Evolutionary conservation across 1,139 yeast species (phyloP), one percentile per base, ranked within the genome.

Genomic region (Protomyces pachydermus): DNA sequence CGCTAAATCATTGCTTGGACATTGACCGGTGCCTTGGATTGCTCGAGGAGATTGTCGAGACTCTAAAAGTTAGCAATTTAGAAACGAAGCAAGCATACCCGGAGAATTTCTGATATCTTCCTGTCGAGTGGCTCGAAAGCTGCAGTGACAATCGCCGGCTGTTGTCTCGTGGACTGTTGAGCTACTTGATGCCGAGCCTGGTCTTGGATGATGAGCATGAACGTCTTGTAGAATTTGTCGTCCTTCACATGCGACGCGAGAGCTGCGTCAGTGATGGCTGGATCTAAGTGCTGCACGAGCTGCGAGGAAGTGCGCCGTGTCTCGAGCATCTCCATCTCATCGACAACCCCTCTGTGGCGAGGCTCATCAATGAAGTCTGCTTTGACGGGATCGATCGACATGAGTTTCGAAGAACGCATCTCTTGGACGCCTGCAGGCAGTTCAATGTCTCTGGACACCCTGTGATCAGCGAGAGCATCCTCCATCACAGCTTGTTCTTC

Each of bases 341-440:
- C 62, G n/a, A 58, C 46, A 5, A 51, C 32, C 2, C 62, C 62
- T 14, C 62, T 51, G 37, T 51, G 56, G 12, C 42, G 56, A 8
- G 62, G 62, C 56, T 51, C 62, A 16, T 58, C 62, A 20, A 58
- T 51, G 52, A 58, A 51, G 14, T 58, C 62, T 23, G 52, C 62
- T 14, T 23, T 37, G 14, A 58, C 56, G 12, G 62, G 62, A 52
- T 58, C 62, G 35, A 51, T 32, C 20, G 53, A 14, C 62, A 58
- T 58, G 3, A 58, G 56, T 18, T 38, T 50, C 10, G 62, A 58
- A 14, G 56, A 52, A 10, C 62, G 56, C 56, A 58, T 58, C 23
- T 58, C 62, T 28, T 52, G 53, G 32, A 58, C 62, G 3, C 45
- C 56, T 3, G 45, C 56, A 3, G 62, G 62, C 34, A 58, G 35